A percentile compares a stretch with the other conserved stretches of the same genome.
phyloP scores from a whole-genome alignment of 2,329 filamentous ascomycete genomes.

The Aplosporella prunicola region DNA sequence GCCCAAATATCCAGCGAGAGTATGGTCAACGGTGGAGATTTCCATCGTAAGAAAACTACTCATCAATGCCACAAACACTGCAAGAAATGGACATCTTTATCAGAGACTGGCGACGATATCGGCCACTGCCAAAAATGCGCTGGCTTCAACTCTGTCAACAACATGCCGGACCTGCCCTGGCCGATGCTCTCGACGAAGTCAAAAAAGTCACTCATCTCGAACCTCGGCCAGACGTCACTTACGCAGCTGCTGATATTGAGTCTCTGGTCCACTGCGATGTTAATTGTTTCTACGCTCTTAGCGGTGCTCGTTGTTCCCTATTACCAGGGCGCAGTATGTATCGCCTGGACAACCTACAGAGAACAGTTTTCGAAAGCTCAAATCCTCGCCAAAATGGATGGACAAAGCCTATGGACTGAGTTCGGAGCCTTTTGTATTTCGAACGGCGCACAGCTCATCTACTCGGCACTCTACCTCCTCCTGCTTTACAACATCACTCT shows the following conservation, averaged over 20 bases:
- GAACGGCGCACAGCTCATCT: constrained; percentile 24
- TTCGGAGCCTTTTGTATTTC: constrained; percentile 19
- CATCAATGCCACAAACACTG: constrained; percentile 26
- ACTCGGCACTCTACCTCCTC: constrained; percentile 23
- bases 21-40: constrained; percentile 23
- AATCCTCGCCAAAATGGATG: constrained; percentile 13
- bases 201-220: constrained; percentile 22
- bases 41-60: constrained; percentile 16
- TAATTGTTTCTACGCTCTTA: constrained; percentile 16
- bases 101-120: constrained; percentile 18
- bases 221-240: constrained; percentile 23
- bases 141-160: constrained; percentile 19
- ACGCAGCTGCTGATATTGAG: constrained; percentile 18
- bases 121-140: constrained; percentile 25
- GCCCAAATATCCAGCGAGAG: constrained; percentile 22
- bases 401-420: constrained; percentile 17
- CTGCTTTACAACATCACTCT: constrained; percentile 25
- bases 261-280: constrained; percentile 14
- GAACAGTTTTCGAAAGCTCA: constrained; percentile 1
- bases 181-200: constrained; percentile 23
- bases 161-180: constrained; percentile 17
- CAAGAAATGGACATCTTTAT: constrained; percentile 12
- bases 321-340: constrained; percentile 8
- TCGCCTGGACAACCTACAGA: constrained; percentile 3
- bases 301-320: constrained; percentile 13